Percentiles rank a stretch among this genome's conserved stretches.
These are phyloP conservation scores for Cryptosporidium bovis DNA, from an alignment of 169 alveolate species.

Conservation along the genomic window DNA sequence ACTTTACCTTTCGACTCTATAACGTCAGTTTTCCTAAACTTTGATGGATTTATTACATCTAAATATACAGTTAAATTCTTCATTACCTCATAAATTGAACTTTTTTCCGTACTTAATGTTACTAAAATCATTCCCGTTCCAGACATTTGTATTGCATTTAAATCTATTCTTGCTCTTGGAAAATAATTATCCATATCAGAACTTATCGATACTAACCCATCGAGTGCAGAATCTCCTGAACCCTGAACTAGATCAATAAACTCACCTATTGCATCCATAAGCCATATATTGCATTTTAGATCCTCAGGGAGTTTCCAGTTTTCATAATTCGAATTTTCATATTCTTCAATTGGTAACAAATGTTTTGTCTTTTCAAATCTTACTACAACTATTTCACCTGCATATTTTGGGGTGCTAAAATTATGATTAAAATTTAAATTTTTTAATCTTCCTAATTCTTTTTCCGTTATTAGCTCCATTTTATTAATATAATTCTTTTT, in stretches of 20 bases:
- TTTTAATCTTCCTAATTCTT: slow-evolving; percentile 44
- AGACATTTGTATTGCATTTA: slow-evolving; percentile 42
- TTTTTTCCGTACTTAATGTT: slow-evolving; percentile 15
- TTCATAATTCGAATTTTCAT: not conserved
- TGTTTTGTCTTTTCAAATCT: slow-evolving; percentile 16
- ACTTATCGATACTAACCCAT: slow-evolving; percentile 27
- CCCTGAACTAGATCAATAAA: slow-evolving; percentile 46
- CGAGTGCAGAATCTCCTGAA: slow-evolving; percentile 25
- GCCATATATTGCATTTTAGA: slow-evolving; percentile 47
- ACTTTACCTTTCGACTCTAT: not conserved
- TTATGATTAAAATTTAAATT: slow-evolving; percentile 21
- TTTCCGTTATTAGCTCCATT: slow-evolving; percentile 53
- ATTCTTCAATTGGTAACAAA: not conserved
- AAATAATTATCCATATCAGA: slow-evolving; percentile 35
- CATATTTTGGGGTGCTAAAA: slow-evolving; percentile 53
- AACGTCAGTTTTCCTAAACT: slow-evolving; percentile 14
- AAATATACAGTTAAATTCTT: slow-evolving; percentile 27
- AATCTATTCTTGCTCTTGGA: slow-evolving; percentile 54
- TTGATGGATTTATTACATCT: slow-evolving; percentile 57
- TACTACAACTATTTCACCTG: slow-evolving; percentile 43
- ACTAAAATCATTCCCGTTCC: slow-evolving; percentile 59
- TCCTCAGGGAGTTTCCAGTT: slow-evolving; percentile 44
- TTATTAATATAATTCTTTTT: not conserved
- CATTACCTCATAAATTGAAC: slow-evolving; percentile 34
- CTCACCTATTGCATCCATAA: slow-evolving; percentile 69